Conservation (phyloP, 306 rosid species). For the Gastrolobium bilobum region DNA sequence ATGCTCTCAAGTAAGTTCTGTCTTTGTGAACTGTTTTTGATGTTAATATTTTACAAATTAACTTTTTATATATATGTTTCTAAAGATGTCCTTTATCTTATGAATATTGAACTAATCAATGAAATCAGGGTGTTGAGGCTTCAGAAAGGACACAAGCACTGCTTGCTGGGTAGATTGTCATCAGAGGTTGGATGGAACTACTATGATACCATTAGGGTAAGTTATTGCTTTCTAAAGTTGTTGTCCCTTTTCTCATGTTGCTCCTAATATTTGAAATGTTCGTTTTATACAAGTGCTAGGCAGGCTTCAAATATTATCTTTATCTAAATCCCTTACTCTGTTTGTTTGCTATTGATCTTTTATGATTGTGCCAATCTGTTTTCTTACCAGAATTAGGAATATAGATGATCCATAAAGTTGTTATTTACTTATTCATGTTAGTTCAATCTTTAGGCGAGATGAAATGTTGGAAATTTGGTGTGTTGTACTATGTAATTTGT, state of each 20-base stretch:
- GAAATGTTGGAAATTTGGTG: conserved; percentile 25
- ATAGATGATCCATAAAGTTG: neutral
- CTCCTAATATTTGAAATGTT: neutral
- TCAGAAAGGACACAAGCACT: conserved; percentile 79
- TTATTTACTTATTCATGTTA: neutral
- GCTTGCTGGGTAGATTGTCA: conserved; percentile 68
- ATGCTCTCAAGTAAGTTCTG: conserved; percentile 67
- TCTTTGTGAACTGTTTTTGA: neutral
- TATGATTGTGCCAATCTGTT: neutral
- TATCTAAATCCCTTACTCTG: neutral
- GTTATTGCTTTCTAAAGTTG: conserved; percentile 32
- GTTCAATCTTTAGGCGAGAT: neutral
- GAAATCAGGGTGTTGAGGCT: conserved; percentile 77
- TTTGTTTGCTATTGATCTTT: neutral
- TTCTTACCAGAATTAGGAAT: neutral
- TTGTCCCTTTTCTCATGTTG: neutral
- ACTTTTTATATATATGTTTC: neutral
- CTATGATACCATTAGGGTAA: conserved; percentile 55
- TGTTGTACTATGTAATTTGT: neutral
- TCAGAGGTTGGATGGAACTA: conserved; percentile 80
- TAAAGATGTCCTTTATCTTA: neutral
- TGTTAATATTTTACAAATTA: no score
- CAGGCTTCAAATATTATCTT: neutral
- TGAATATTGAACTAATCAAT: neutral
- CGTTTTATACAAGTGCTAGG: neutral